Evolutionary conservation across 768 basidiomycete species (phyloP).

Genomic region (Mycena filopes): DNA sequence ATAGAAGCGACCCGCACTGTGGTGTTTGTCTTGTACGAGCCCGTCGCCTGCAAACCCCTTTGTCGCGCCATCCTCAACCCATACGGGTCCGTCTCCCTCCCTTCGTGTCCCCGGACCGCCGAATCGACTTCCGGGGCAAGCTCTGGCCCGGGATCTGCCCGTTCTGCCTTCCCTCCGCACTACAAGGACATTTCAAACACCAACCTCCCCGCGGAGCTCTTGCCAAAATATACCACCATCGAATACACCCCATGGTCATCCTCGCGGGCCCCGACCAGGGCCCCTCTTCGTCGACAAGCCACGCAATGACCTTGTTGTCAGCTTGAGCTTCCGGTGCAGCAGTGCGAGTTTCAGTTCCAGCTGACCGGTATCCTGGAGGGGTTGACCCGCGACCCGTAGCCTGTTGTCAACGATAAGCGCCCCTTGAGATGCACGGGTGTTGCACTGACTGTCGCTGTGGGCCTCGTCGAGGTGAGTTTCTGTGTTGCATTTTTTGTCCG

Average conservation of each 20-base stretch:
- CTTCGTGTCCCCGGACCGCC: constrained; percentile 59
- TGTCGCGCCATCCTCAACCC: constrained; percentile 98
- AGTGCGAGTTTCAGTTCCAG: constrained; percentile 98
- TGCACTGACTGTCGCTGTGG: constrained; percentile 92
- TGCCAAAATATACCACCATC: constrained; percentile 99
- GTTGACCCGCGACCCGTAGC: constrained; percentile 94
- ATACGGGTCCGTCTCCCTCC: constrained; percentile 77
- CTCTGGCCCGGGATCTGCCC: constrained; percentile 99
- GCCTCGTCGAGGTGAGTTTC: constrained; percentile 81
- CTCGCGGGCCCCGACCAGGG: constrained; percentile 90
- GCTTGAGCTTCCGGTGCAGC: constrained; percentile 90
- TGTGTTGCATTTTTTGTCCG: not conserved
- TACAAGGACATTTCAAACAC: constrained; percentile 99
- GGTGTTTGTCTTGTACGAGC: constrained; percentile 96
- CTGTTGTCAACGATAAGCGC: constrained; percentile 94
- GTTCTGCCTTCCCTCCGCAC: constrained; percentile 98
- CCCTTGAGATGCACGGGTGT: constrained; percentile 95
- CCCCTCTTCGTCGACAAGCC: constrained; percentile 95
- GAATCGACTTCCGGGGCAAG: constrained; percentile 98
- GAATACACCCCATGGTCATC: no score
- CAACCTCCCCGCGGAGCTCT: constrained; percentile 94
- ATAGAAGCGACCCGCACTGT: constrained; percentile 98
- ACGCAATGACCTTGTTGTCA: constrained; percentile 93
- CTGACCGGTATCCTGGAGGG: constrained; percentile 92
- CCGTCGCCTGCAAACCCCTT: constrained; percentile 97